A percentile compares a stretch with the other conserved stretches of the same genome.
These are phyloP conservation scores for Casuarina glauca DNA, from an alignment of 306 rosid genomes.

Conservation along the genomic window DNA sequence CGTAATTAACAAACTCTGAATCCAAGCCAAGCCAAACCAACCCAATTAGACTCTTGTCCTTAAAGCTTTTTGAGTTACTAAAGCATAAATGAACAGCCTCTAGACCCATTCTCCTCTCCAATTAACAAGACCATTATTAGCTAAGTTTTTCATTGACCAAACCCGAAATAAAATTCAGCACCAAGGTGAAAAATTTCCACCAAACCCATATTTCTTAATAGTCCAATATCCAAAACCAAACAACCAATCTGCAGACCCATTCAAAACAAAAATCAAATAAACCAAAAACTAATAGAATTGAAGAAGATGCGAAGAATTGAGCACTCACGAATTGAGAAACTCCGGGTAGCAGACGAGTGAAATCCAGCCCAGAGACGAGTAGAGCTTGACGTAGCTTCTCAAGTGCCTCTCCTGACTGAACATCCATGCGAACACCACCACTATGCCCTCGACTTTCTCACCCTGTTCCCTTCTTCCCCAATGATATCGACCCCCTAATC, in stretches of 20 bases:
- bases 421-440: slow-evolving; percentile 89
- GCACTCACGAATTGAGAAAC: slow-evolving; percentile 79
- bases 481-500: slow-evolving; percentile 78
- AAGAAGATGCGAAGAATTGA: background rate
- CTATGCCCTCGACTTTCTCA: slow-evolving; percentile 66
- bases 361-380: slow-evolving; percentile 78
- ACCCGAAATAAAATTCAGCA: background rate
- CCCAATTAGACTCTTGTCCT: background rate
- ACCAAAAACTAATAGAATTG: background rate
- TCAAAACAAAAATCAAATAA: background rate
- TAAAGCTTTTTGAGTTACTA: too few relatives aligned
- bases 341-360: slow-evolving; percentile 81
- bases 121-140: background rate
- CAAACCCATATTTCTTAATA: background rate
- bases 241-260: background rate
- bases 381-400: slow-evolving; percentile 68
- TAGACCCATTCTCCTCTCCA: background rate
- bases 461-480: slow-evolving; percentile 71
- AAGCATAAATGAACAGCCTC: background rate
- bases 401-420: slow-evolving; percentile 76
- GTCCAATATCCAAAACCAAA: background rate
- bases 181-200: background rate
- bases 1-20: too few relatives aligned
- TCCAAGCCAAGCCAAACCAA: background rate
- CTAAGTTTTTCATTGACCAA: background rate